Evolutionary conservation across 1,284 basidiomycete species (phyloP).

Genomic region (Flammula alnicola): DNA sequence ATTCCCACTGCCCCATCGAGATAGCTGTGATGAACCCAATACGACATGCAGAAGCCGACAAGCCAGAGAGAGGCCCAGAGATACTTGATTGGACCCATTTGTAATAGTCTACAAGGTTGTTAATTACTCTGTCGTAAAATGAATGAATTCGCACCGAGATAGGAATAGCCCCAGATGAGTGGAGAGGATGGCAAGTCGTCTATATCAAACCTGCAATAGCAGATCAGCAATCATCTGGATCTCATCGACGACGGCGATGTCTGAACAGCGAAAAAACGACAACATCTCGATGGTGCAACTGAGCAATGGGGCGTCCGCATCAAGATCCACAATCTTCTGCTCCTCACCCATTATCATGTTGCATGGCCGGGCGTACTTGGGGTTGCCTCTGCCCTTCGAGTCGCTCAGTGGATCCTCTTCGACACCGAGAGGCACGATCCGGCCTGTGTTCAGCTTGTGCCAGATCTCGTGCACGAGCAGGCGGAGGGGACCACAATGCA

Average conservation of each 20-base stretch:
- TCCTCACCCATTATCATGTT: slow-evolving; percentile 98
- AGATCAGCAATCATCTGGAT: slow-evolving; percentile 95
- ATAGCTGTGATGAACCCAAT: no score
- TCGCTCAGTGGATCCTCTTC: slow-evolving; percentile 23
- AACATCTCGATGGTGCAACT: slow-evolving; percentile 92
- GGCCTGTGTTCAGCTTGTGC: slow-evolving; percentile 89
- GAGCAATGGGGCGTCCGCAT: slow-evolving; percentile 63
- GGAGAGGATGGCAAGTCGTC: no score
- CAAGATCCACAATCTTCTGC: slow-evolving; percentile 66
- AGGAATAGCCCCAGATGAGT: no score
- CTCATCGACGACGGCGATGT: slow-evolving; percentile 96
- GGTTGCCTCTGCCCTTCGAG: slow-evolving; percentile 51
- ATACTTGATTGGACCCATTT: no score
- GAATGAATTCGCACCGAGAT: no score
- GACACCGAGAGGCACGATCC: slow-evolving; percentile 71
- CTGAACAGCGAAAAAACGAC: slow-evolving; percentile 50
- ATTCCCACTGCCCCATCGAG: no score
- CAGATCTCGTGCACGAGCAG: slow-evolving; percentile 96
- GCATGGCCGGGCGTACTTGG: slow-evolving; percentile 68
- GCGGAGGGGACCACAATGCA: slow-evolving; percentile 92
- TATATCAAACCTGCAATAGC: no score
- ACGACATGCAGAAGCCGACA: no score
- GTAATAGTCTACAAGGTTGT: no score
- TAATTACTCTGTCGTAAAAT: no score
- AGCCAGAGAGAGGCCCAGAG: no score